phyloP scores from a whole-genome alignment of 495 filamentous ascomycete species.

The Penicillium coffeae region DNA sequence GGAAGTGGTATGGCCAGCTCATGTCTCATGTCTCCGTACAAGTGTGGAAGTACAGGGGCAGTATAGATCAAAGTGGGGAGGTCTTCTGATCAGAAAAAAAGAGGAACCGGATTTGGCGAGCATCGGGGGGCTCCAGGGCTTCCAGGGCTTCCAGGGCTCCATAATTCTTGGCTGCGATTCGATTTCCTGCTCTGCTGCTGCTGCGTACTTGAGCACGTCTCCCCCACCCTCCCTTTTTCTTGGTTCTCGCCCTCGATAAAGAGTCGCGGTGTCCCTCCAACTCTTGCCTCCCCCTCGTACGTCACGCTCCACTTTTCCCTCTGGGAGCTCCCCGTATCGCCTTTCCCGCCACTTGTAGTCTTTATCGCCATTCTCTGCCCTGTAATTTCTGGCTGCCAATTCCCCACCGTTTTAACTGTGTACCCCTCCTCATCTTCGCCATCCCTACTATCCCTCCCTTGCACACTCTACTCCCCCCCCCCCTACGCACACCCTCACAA shows the following conservation, averaged over 20 bases:
- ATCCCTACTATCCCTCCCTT: constrained; percentile 9
- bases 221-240: constrained; percentile 2
- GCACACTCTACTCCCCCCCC: not conserved
- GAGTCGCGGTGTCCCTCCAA: not conserved
- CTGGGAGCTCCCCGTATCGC: constrained; percentile 16
- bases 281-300: constrained; percentile 20
- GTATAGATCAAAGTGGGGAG: constrained; percentile 28
- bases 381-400: constrained; percentile 5
- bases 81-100: constrained; percentile 47
- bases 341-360: constrained; percentile 8
- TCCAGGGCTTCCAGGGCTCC: not conserved
- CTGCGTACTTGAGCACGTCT: no score
- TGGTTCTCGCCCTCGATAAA: constrained; percentile 8
- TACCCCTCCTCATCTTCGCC: not conserved
- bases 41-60: no score
- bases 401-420: not conserved
- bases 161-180: not conserved
- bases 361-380: constrained; percentile 10
- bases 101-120: constrained; percentile 26
- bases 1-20: no score
- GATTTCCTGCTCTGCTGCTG: not conserved
- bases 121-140: no score
- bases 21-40: no score
- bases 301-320: constrained; percentile 31
- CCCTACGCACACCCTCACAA: constrained; percentile 10